phyloP scores from a whole-genome alignment of 495 filamentous ascomycete species.

The Penicillium verhagenii region DNA sequence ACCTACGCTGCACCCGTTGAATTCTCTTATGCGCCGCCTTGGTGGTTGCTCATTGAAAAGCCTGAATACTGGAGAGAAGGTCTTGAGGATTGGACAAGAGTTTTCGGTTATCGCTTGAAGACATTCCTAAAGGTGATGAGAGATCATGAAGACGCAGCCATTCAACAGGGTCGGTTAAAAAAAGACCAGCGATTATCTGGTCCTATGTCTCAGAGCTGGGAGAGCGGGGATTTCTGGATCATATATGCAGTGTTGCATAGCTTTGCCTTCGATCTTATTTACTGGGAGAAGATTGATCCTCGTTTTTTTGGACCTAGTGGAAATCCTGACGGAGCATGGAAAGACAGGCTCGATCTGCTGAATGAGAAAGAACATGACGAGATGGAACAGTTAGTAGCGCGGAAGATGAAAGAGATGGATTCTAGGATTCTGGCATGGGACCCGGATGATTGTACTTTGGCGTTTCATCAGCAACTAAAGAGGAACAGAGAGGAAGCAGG shows the following conservation, averaged over 20 bases:
- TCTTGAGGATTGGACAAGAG: constrained; percentile 20
- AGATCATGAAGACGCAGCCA: neutral
- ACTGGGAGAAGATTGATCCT: constrained; percentile 19
- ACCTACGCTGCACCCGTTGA: constrained; percentile 2
- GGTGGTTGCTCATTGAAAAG: constrained; percentile 8
- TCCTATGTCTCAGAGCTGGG: constrained; percentile 15
- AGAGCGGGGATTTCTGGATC: constrained; percentile 20
- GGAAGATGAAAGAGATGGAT: constrained; percentile 1
- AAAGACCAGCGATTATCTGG: constrained; percentile 14
- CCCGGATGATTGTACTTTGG: constrained; percentile 2
- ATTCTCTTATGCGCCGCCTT: constrained; percentile 3
- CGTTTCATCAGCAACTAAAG: neutral
- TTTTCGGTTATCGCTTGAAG: constrained; percentile 17
- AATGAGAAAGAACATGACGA: constrained; percentile 10
- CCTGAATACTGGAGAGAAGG: constrained; percentile 6
- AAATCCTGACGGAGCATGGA: too few species aligned
- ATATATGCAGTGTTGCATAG: constrained; percentile 16
- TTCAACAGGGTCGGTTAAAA: neutral
- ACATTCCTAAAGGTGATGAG: constrained; percentile 5
- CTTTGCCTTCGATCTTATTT: constrained; percentile 5
- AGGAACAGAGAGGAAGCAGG: neutral
- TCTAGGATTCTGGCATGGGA: constrained; percentile 1
- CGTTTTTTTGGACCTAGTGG: constrained; percentile 21
- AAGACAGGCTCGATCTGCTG: constrained; percentile 13
- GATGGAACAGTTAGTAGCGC: neutral